phyloP scores from a whole-genome alignment of 345 rosid genomes.

The Euphorbia pulcherrima region DNA sequence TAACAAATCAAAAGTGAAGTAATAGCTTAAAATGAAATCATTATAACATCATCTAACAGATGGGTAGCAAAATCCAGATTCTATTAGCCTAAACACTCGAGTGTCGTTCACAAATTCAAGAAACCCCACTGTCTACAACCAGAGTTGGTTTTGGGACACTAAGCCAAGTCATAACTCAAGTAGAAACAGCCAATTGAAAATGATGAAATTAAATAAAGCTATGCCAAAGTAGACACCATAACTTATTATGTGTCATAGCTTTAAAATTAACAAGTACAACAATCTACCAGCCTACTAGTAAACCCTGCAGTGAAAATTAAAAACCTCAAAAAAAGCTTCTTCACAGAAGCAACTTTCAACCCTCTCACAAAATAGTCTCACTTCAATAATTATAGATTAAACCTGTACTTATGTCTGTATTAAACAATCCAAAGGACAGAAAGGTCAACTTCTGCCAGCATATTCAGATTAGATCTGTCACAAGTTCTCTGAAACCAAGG shows the following conservation, averaged over 20 bases:
- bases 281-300: background rate
- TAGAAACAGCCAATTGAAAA: background rate
- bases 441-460: background rate
- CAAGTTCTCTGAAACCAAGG: background rate
- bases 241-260: background rate
- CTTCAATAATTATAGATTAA: background rate
- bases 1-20: conserved; percentile 3
- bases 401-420: background rate
- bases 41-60: conserved; percentile 5
- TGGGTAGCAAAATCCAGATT: background rate
- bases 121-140: background rate
- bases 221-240: background rate
- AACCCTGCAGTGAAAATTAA: background rate
- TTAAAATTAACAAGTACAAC: background rate
- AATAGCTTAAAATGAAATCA: background rate
- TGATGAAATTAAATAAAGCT: background rate
- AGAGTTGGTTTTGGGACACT: background rate
- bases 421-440: background rate
- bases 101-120: background rate
- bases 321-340: background rate
- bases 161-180: background rate
- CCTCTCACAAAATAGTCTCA: background rate
- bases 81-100: background rate
- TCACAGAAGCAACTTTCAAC: background rate
- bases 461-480: background rate